These are phyloP conservation scores for Chrysanthemum seticuspe DNA, from an alignment of 129 eudicot genomes.

Conservation along the genomic window DNA sequence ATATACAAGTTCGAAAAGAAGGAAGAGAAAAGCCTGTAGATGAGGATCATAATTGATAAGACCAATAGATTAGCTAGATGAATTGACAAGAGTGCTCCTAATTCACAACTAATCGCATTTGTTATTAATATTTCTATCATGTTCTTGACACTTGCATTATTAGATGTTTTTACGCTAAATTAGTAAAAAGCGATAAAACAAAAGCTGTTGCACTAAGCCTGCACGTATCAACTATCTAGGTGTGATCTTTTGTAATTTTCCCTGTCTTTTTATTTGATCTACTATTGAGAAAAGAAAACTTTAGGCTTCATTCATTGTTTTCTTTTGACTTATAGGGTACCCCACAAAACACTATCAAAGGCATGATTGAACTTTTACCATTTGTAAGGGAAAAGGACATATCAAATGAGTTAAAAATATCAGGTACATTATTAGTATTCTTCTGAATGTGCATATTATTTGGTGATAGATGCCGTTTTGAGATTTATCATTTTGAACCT, in stretches of 20 bases:
- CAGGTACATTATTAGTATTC: neutral
- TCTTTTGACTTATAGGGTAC: constrained; percentile 12
- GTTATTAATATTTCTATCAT: neutral
- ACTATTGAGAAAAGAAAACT: neutral
- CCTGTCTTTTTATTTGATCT: neutral
- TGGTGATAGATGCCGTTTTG: too few species aligned
- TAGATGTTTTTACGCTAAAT: constrained; percentile 7
- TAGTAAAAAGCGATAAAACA: constrained; percentile 2
- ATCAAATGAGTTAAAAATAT: neutral
- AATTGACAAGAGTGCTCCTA: neutral
- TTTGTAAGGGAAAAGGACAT: constrained; percentile 7
- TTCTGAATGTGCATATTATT: neutral
- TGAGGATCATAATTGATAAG: neutral
- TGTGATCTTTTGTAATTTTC: neutral
- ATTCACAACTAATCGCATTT: neutral
- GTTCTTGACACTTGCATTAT: neutral
- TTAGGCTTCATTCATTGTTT: constrained; percentile 3
- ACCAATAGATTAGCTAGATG: neutral
- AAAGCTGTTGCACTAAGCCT: neutral
- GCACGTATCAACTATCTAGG: neutral
- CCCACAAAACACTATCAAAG: constrained; percentile 23
- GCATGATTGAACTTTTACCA: constrained; percentile 5
- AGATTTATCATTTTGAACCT: too few species aligned
- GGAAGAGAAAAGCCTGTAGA: neutral
- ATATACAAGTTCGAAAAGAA: neutral